Evolutionary conservation across 176 grass and related monocot species (phyloP), one percentile per base, ranked within the genome.

Genomic region (Rhipidocladum racemiflorum): DNA sequence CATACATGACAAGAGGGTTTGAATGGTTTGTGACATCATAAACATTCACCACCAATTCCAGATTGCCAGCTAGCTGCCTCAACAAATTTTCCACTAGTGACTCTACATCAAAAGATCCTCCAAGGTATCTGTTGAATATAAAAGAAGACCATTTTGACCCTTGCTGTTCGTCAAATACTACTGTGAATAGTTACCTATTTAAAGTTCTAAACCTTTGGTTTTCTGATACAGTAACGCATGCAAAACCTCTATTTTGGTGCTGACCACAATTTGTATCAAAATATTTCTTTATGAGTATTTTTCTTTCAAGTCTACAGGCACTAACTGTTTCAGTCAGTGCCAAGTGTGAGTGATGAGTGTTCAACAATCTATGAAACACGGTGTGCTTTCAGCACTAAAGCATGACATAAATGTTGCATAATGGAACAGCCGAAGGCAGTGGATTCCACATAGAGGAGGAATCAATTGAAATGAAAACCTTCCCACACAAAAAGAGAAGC

Each of bases 81-180:
- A 99, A 70, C 70, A 99, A 63, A 78, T 99, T 99, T 79, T 99
- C 96, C 81, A 99, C 92, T 11, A 99, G 83, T 40, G 96, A 99
- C 57, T 99, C 96, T 13, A 99, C 96, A 87, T 99, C 96, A 78
- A 99, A 99, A 84, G 92, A 85, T 79, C 96, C 96, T 48, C 96
- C 96, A 79, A 95, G 87, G 76, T 95, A 99, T 67, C 96, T 99
- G 83, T 74, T 40, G 6, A 78, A 50, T 60, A 84, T 40, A 24
- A 54, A 42, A 57, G 42, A 51, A 44, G 7, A 25, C 74, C 74
- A 60, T 55, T 27, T 62, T 45, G 72, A 14, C 61, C 20, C 63
- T 51, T 28, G 1, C 0, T 29, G 59, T 36, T 62, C 18, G 36
- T 43, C 17, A 42, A 65, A 36, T 23, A 50, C n/a, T 0, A 72